A percentile compares a stretch with the other conserved stretches of the same genome.
Evolutionary conservation across 495 filamentous ascomycete genomes (phyloP).

Genomic region (Entonaema liquescens): DNA sequence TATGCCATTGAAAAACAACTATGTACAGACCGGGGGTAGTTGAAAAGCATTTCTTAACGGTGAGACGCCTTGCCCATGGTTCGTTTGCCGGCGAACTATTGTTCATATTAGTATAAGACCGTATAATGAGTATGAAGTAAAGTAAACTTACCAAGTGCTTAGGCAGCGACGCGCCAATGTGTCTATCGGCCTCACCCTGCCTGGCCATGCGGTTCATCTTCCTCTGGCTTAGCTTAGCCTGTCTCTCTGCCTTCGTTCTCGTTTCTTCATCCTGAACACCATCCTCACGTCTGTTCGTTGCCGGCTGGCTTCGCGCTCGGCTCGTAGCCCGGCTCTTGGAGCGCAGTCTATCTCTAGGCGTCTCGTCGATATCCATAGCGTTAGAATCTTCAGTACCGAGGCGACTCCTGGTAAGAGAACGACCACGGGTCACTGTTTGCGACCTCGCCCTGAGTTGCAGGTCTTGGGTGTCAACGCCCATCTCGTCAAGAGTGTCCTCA

Average conservation of each 20-base stretch:
- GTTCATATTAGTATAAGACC: constrained; percentile 43
- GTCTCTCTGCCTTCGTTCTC: constrained; percentile 80
- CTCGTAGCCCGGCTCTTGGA: constrained; percentile 85
- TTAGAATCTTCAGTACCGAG: constrained; percentile 65
- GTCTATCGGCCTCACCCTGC: constrained; percentile 95
- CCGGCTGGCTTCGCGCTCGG: constrained; percentile 76
- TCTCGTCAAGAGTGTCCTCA: constrained; percentile 80
- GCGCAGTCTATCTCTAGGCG: constrained; percentile 67
- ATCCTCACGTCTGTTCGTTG: constrained; percentile 82
- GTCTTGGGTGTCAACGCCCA: constrained; percentile 84
- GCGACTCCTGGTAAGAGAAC: constrained; percentile 60
- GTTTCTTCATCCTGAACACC: constrained; percentile 70
- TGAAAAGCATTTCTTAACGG: constrained; percentile 42
- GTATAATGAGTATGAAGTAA: not conserved
- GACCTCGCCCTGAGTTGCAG: constrained; percentile 75
- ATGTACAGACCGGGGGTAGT: constrained; percentile 13
- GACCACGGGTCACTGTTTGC: constrained; percentile 66
- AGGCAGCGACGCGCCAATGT: constrained; percentile 78
- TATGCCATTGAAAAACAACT: constrained; percentile 23
- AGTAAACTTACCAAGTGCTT: constrained; percentile 85
- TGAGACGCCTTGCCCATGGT: constrained; percentile 43
- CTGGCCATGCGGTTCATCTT: constrained; percentile 98
- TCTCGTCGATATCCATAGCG: constrained; percentile 87
- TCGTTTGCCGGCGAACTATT: constrained; percentile 45
- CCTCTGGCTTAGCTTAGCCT: constrained; percentile 90